Evolutionary conservation across 805 yeast genomes (phyloP).

Genomic region (Grigorovia yakushimaensis): DNA sequence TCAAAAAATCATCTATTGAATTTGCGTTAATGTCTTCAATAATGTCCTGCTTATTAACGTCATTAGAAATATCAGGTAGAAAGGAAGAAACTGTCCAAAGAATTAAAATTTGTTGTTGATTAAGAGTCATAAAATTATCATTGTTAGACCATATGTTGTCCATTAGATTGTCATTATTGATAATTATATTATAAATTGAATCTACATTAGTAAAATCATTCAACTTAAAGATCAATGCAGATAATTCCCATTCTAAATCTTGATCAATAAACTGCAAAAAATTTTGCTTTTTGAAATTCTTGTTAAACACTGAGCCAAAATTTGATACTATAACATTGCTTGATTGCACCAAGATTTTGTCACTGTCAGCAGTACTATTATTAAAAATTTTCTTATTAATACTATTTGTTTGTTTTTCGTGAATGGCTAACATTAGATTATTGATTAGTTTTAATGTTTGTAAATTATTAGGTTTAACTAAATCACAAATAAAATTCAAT

Average conservation of each 20-base stretch:
- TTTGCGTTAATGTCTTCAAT: too few species aligned
- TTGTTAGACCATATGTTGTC: not conserved
- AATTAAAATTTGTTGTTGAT: not conserved
- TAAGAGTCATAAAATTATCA: not conserved
- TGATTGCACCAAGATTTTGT: slow-evolving; percentile 13
- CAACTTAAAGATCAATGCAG: slow-evolving; percentile 7
- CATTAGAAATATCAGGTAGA: not conserved
- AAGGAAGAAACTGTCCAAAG: not conserved
- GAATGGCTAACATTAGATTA: not conserved
- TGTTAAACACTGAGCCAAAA: not conserved
- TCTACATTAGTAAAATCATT: not conserved
- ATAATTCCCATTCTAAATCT: slow-evolving; percentile 13
- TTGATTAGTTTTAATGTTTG: not conserved
- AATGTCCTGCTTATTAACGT: too few species aligned
- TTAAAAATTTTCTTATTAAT: not conserved
- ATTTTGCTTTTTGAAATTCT: slow-evolving; percentile 1
- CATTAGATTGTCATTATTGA: not conserved
- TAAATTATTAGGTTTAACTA: not conserved
- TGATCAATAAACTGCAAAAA: slow-evolving; percentile 6
- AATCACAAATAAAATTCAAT: slow-evolving; percentile 8
- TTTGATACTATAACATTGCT: slow-evolving; percentile 12
- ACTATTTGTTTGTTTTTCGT: not conserved
- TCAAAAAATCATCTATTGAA: slow-evolving; percentile 7
- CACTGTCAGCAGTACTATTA: not conserved
- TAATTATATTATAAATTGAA: not conserved